Conservation (phyloP, 495 filamentous ascomycete species). For the Aspergillus taichungensis region DNA sequence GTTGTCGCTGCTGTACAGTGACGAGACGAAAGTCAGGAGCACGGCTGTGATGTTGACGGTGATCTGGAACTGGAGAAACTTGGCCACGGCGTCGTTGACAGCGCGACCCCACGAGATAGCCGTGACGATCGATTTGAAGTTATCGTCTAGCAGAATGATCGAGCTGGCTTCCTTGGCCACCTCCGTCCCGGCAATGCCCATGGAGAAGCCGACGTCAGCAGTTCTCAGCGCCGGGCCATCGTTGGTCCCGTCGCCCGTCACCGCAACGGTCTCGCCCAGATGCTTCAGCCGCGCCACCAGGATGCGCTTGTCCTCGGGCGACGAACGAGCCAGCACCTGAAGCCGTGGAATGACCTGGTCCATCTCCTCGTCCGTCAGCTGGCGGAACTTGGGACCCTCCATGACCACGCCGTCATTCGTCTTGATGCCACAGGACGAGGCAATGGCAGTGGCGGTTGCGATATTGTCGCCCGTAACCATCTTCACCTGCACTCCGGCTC, state of each 20-base stretch:
- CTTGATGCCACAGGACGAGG: slow-evolving; percentile 74
- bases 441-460: slow-evolving; percentile 74
- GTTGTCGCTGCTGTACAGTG: slow-evolving; percentile 58
- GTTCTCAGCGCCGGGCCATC: slow-evolving; percentile 79
- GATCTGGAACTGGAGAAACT: slow-evolving; percentile 87
- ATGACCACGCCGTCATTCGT: slow-evolving; percentile 64
- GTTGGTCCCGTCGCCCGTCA: slow-evolving; percentile 86
- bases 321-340: slow-evolving; percentile 78
- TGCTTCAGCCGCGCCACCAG: slow-evolving; percentile 65
- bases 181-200: slow-evolving; percentile 86
- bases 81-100: slow-evolving; percentile 84
- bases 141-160: slow-evolving; percentile 88
- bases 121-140: slow-evolving; percentile 81
- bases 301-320: slow-evolving; percentile 81
- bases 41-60: slow-evolving; percentile 90
- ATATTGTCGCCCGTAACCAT: slow-evolving; percentile 90
- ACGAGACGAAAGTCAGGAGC: slow-evolving; percentile 71
- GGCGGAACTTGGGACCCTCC: slow-evolving; percentile 79
- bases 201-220: slow-evolving; percentile 86
- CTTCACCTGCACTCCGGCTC: slow-evolving; percentile 72
- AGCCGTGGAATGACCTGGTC: slow-evolving; percentile 63
- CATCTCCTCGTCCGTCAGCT: slow-evolving; percentile 61
- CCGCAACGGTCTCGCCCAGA: slow-evolving; percentile 71
- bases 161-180: slow-evolving; percentile 92
- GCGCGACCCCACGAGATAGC: slow-evolving; percentile 85